Base-by-base conservation (phyloP, 2,329 filamentous ascomycete genomes). In the Lasiodiplodia theobromae region DNA sequence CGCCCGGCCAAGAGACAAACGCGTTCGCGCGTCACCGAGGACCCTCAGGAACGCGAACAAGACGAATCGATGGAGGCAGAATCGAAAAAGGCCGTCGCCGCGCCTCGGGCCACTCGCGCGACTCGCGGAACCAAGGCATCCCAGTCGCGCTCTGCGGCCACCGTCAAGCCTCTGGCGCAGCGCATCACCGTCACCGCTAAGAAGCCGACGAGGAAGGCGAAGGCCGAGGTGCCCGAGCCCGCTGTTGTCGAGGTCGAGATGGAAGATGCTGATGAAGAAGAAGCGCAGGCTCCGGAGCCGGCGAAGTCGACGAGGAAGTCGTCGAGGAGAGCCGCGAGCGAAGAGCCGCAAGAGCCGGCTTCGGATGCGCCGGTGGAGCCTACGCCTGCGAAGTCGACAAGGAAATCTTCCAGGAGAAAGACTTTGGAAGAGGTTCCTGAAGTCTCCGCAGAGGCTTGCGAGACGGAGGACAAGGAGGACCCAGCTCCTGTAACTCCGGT, bases 111-210 rank as follows among this genome's bases (percentile, higher is more conserved):
- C 11, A 70, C 68, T 34, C 44, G 63, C 18, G 58, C 58, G 18
- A 62, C 67, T 6, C 52, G 64, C n/a, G 49, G 60, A 7, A 67
- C 65, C 16, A 67, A 67, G 40, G 21, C 65, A 10, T 67, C 65
- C 18, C 51, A 57, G 51, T 34, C 38, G 18, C 31, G 52, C 7
- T 53, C 66, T 3, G 21, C 58, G 6, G 58, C 67, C 31, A 16
- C 58, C 10, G 67, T 68, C 25, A 68, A 68, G 67, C 67, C 67
- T 31, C 38, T 68, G 38, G 67, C 67, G 28, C 67, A 68, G 52
- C 28, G 67, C 16, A 57, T 68, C n/a, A 64, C 52, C 28, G 49
- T 68, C 25, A 53, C 51, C 2, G 58, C 67, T 3, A 68, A 65
- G 34, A 68, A 54, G 14, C 40, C 23, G 16, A 47, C 57, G 6